Percentiles rank a stretch among this genome's conserved stretches.
Evolutionary conservation across 306 rosid genomes (phyloP).

Genomic region (Casuarina equisetifolia): DNA sequence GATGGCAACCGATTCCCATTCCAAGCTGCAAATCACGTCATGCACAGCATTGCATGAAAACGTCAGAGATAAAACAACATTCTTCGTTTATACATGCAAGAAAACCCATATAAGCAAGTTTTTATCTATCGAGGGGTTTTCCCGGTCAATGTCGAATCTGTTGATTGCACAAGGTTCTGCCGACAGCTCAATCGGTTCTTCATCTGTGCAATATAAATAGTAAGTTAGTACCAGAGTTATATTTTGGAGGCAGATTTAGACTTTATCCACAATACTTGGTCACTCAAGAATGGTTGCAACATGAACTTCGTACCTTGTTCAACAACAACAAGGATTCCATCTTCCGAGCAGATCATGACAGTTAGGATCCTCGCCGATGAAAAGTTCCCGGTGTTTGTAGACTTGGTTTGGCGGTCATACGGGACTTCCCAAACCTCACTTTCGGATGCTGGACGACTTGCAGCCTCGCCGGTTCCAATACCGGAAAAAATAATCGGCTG

Average conservation of each 20-base stretch:
- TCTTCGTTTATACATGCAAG: neutral
- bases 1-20: constrained; percentile 91
- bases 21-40: constrained; percentile 87
- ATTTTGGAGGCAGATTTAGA: too few relatives aligned
- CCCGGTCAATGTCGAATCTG: constrained; percentile 78
- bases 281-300: constrained; percentile 19
- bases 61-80: constrained; percentile 11
- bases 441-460: constrained; percentile 54
- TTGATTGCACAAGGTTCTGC: constrained; percentile 96
- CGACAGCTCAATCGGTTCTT: constrained; percentile 70
- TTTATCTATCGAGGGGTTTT: constrained; percentile 76
- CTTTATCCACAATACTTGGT: constrained; percentile 7
- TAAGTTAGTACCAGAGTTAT: constrained; percentile 2
- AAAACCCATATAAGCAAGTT: constrained; percentile 1
- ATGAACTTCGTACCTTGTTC: constrained; percentile 64
- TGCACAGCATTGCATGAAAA: constrained; percentile 36
- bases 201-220: constrained; percentile 43
- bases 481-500: constrained; percentile 84
- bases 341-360: constrained; percentile 88
- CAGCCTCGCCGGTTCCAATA: constrained; percentile 46
- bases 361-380: constrained; percentile 77
- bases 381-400: constrained; percentile 45
- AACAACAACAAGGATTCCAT: constrained; percentile 74
- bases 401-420: constrained; percentile 63
- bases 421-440: constrained; percentile 99